Evolutionary conservation across 2,329 filamentous ascomycete species (phyloP).

Genomic region (Trichoderma sp.): DNA sequence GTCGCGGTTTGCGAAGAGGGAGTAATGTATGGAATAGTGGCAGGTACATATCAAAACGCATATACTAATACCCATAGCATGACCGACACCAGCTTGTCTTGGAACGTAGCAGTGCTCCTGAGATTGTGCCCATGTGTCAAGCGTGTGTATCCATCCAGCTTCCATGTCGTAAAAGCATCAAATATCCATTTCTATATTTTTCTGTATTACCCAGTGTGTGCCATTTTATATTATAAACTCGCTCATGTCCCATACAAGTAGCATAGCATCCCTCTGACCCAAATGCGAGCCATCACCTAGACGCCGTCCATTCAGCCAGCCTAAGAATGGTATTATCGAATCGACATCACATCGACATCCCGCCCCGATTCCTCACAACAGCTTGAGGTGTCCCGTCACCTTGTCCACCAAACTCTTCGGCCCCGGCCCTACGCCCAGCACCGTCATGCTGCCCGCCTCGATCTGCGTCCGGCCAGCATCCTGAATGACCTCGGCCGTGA

Average conservation of each 20-base stretch:
- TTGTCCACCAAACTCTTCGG: conserved; percentile 83
- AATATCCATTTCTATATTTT: not conserved
- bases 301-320: conserved; percentile 3
- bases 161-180: not conserved
- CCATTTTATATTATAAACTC: not conserved
- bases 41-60: conserved; percentile 12
- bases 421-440: conserved; percentile 77
- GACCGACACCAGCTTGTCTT: not conserved
- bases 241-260: not conserved
- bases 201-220: conserved; percentile 5
- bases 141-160: not conserved
- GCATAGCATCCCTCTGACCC: not conserved
- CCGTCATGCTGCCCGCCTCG: conserved; percentile 85
- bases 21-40: conserved; percentile 33
- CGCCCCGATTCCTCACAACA: conserved; percentile 53
- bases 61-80: conserved; percentile 22
- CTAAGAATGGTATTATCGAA: not conserved
- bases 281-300: not conserved
- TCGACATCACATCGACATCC: not conserved
- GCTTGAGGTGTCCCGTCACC: conserved; percentile 80
- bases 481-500: conserved; percentile 85
- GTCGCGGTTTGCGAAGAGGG: conserved; percentile 77
- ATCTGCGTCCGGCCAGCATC: conserved; percentile 98
- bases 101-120: not conserved
- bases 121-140: not conserved